Percentiles rank a stretch among this genome's conserved stretches.
phyloP scores from a whole-genome alignment of 2,329 filamentous ascomycete genomes.

The Fusarium sp. region DNA sequence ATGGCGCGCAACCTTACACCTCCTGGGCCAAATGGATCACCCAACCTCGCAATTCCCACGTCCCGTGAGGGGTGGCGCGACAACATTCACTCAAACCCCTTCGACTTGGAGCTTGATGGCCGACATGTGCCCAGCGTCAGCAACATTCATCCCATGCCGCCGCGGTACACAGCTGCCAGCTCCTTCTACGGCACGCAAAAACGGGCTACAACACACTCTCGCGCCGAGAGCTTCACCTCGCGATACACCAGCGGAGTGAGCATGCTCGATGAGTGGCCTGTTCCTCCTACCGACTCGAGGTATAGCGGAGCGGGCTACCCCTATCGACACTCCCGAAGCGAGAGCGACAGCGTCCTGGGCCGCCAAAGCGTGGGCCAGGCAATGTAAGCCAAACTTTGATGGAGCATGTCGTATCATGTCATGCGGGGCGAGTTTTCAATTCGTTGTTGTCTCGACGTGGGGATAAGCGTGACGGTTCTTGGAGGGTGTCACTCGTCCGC shows the following conservation, averaged over 20 bases:
- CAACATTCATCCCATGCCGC: conserved; percentile 36
- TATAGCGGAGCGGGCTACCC: conserved; percentile 30
- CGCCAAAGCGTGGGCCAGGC: conserved; percentile 23
- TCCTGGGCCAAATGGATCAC: conserved; percentile 44
- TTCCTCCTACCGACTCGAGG: conserved; percentile 14
- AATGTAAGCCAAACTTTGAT: conserved; percentile 3
- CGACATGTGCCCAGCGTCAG: conserved; percentile 32
- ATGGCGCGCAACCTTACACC: conserved; percentile 45
- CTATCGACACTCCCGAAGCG: conserved; percentile 29
- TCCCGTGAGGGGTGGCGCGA: conserved; percentile 54
- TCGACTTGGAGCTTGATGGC: conserved; percentile 63
- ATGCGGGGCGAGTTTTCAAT: conserved; percentile 18
- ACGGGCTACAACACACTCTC: conserved; percentile 59
- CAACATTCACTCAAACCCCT: conserved; percentile 69
- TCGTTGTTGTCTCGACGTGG: conserved; percentile 29
- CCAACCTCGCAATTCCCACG: conserved; percentile 43
- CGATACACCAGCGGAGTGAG: conserved; percentile 62
- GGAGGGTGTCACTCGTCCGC: conserved; percentile 28
- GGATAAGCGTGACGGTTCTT: conserved; percentile 25
- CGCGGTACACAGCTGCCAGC: conserved; percentile 36
- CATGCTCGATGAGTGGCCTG: conserved; percentile 46
- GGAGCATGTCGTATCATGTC: neutral
- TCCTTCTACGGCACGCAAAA: conserved; percentile 41
- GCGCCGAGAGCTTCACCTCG: conserved; percentile 47
- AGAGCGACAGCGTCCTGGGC: conserved; percentile 23